Evolutionary conservation across 2,329 filamentous ascomycete species (phyloP).

Genomic region (Alternaria burnsii): DNA sequence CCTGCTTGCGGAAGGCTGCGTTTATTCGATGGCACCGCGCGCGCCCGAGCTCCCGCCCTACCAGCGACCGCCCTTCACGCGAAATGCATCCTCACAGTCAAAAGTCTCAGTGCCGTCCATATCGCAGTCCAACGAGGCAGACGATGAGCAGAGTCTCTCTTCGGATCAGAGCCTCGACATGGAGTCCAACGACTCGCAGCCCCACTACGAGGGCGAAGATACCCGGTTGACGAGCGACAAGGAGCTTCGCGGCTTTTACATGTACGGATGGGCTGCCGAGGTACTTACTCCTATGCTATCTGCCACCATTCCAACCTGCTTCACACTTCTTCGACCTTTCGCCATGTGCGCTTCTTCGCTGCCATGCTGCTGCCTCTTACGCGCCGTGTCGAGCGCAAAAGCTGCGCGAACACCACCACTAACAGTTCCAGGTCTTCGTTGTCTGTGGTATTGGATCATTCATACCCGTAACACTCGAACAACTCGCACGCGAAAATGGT

Average conservation of each 20-base stretch:
- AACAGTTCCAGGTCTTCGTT: slow-evolving; percentile 72
- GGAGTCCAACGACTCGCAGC: slow-evolving; percentile 44
- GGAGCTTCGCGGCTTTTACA: slow-evolving; percentile 94
- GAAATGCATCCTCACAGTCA: slow-evolving; percentile 45
- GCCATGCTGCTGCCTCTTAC: not conserved
- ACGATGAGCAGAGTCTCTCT: slow-evolving; percentile 54
- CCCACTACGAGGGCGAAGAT: slow-evolving; percentile 83
- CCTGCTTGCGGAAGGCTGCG: slow-evolving; percentile 13
- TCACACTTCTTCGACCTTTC: not conserved
- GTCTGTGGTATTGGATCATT: slow-evolving; percentile 88
- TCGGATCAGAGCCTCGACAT: slow-evolving; percentile 43
- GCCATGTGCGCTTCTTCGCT: not conserved
- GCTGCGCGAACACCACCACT: slow-evolving; percentile 8
- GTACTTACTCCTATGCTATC: slow-evolving; percentile 26
- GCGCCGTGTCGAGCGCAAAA: not conserved
- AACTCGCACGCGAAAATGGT: slow-evolving; percentile 89
- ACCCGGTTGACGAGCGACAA: slow-evolving; percentile 84
- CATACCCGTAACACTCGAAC: slow-evolving; percentile 93
- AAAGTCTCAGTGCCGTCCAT: slow-evolving; percentile 47
- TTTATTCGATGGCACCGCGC: slow-evolving; percentile 41
- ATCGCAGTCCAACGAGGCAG: slow-evolving; percentile 53
- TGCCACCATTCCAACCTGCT: not conserved
- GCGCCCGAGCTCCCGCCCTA: slow-evolving; percentile 31
- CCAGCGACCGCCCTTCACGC: slow-evolving; percentile 35
- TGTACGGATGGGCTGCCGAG: slow-evolving; percentile 94